phyloP scores from a whole-genome alignment of 2,329 filamentous ascomycete genomes.

The Diaporthe sp. region DNA sequence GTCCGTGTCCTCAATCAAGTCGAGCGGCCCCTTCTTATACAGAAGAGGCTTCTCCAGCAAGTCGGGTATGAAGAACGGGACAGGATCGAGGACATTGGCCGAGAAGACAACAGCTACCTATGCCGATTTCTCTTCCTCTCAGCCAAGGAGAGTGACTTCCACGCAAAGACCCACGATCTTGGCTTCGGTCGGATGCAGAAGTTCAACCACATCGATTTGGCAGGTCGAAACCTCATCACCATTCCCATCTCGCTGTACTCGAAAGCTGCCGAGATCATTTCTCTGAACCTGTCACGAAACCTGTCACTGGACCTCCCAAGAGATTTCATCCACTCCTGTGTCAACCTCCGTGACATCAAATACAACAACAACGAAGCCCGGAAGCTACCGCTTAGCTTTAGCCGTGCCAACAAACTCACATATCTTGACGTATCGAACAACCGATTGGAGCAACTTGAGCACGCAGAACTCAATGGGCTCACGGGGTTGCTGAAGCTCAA shows the following conservation, averaged over 20 bases:
- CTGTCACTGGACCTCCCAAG: conserved; percentile 92
- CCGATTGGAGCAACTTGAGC: conserved; percentile 86
- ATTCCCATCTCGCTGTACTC: conserved; percentile 96
- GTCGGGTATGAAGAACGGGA: conserved; percentile 91
- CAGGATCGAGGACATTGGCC: conserved; percentile 90
- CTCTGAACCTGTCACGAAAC: conserved; percentile 93
- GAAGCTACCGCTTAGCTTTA: conserved; percentile 86
- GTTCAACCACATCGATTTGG: conserved; percentile 93
- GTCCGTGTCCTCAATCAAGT: conserved; percentile 82
- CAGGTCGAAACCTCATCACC: conserved; percentile 90
- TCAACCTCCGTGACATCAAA: conserved; percentile 93
- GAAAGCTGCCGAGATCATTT: conserved; percentile 92
- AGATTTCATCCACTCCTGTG: conserved; percentile 95
- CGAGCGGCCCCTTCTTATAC: conserved; percentile 90
- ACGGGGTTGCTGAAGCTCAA: conserved; percentile 88
- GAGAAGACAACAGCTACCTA: conserved; percentile 97
- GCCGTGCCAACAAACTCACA: conserved; percentile 84
- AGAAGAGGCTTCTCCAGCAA: conserved; percentile 91
- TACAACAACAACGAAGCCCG: conserved; percentile 95
- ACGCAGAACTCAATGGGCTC: conserved; percentile 84
- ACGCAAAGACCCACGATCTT: conserved; percentile 81
- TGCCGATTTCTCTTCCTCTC: conserved; percentile 97
- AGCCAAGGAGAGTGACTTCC: conserved; percentile 86
- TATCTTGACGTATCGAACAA: conserved; percentile 97
- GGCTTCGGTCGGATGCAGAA: conserved; percentile 88